Conservation (phyloP, 306 rosid species). For the Fragaria iinumae region DNA sequence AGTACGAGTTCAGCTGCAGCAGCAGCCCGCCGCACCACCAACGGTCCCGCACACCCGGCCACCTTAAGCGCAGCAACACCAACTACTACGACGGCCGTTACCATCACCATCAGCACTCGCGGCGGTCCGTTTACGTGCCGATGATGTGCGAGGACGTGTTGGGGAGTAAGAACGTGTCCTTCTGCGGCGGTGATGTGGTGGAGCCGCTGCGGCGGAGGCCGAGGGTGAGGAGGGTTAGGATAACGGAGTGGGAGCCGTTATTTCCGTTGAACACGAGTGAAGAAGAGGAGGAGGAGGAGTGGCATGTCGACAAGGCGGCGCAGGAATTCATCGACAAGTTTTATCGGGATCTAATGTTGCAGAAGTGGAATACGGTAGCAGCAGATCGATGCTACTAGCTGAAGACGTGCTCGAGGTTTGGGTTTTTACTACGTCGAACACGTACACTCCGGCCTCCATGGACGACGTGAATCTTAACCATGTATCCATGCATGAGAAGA, state of each 20-base stretch:
- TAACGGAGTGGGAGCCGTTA: constrained; percentile 17
- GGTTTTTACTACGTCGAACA: background rate
- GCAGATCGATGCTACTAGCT: constrained; percentile 15
- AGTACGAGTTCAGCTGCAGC: constrained; percentile 44
- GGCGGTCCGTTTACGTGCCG: constrained; percentile 6
- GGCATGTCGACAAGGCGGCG: constrained; percentile 39
- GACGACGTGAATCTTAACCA: background rate
- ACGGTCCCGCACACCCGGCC: background rate
- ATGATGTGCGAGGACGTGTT: constrained; percentile 18
- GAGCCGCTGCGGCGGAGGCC: constrained; percentile 15
- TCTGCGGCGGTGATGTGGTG: constrained; percentile 14
- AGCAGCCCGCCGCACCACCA: constrained; percentile 27
- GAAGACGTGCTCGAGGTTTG: background rate
- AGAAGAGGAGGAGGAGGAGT: constrained; percentile 10
- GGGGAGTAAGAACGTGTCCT: background rate
- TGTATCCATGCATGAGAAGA: constrained; percentile 10
- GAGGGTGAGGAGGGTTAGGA: constrained; percentile 9
- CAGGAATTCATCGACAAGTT: constrained; percentile 38
- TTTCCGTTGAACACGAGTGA: constrained; percentile 1
- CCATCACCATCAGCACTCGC: background rate
- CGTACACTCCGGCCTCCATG: background rate
- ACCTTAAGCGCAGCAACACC: background rate
- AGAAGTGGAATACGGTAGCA: constrained; percentile 19
- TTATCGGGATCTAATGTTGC: constrained; percentile 39
- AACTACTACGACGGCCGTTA: background rate